Percentiles rank a stretch among this genome's conserved stretches.
phyloP scores from a whole-genome alignment of 805 yeast species.

The Jamesozyma lodderae region DNA sequence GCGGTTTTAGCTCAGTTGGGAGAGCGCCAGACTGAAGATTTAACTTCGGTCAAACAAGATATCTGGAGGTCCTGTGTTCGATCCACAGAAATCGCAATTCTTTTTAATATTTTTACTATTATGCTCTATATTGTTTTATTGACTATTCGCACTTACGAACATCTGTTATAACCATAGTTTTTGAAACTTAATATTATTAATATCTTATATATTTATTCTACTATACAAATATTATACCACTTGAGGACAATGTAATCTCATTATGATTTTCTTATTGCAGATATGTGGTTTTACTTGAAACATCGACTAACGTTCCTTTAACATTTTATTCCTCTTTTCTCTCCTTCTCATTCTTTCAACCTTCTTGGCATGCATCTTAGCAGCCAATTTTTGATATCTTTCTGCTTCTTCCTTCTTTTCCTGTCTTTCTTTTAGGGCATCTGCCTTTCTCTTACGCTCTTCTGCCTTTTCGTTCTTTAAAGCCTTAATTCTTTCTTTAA shows the following conservation, averaged over 20 bases:
- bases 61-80: conserved; percentile 80
- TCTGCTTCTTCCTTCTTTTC: conserved; percentile 82
- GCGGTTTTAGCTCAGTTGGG: conserved; percentile 40
- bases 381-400: conserved; percentile 72
- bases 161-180: too few relatives aligned
- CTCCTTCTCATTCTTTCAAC: conserved; percentile 82
- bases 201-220: too few relatives aligned
- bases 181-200: too few relatives aligned
- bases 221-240: too few relatives aligned
- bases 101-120: not conserved
- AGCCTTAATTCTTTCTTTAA: conserved; percentile 59
- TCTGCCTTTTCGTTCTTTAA: conserved; percentile 71
- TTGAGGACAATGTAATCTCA: too few relatives aligned
- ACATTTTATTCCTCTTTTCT: conserved; percentile 90
- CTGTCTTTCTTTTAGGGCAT: conserved; percentile 59
- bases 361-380: conserved; percentile 84
- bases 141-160: too few relatives aligned
- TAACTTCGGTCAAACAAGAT: conserved; percentile 9
- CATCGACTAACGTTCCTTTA: conserved; percentile 67
- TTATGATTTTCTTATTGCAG: too few relatives aligned
- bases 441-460: conserved; percentile 44
- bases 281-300: too few relatives aligned
- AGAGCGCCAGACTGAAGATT: conserved; percentile 37
- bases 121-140: too few relatives aligned
- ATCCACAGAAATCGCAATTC: conserved; percentile 63